These are phyloP conservation scores for Colletotrichum cordylinicola DNA, from an alignment of 2,329 filamentous ascomycete genomes.

Conservation along the genomic window DNA sequence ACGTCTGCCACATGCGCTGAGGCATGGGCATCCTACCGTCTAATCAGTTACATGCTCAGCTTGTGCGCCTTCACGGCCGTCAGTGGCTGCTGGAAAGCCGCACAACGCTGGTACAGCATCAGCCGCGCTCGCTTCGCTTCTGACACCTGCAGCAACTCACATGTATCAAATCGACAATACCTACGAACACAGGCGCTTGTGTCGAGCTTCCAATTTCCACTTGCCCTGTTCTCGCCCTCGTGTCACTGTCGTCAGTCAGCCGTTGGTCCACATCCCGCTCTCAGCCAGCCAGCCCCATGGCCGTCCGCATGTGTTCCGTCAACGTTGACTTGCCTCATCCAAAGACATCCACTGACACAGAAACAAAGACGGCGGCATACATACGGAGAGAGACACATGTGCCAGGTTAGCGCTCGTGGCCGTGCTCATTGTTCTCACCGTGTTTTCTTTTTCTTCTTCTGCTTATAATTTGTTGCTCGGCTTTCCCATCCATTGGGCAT, in stretches of 20 bases:
- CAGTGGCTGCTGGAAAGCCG: background rate
- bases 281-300: constrained; percentile 4
- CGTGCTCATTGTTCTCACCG: background rate
- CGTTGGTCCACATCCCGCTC: background rate
- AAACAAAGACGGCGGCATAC: background rate
- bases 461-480: background rate
- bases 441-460: background rate
- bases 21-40: background rate
- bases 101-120: background rate
- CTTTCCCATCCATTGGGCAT: background rate
- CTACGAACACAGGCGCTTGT: background rate
- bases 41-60: background rate
- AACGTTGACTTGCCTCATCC: background rate
- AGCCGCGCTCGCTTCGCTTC: constrained; percentile 12
- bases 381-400: background rate
- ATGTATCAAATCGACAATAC: background rate
- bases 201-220: background rate
- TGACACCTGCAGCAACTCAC: constrained; percentile 9
- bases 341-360: background rate
- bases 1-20: background rate
- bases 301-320: background rate
- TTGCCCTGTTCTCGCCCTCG: background rate
- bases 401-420: background rate
- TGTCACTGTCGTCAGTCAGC: background rate
- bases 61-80: background rate